phyloP scores from a whole-genome alignment of 2,329 filamentous ascomycete genomes.

The Fusarium newnesense region DNA sequence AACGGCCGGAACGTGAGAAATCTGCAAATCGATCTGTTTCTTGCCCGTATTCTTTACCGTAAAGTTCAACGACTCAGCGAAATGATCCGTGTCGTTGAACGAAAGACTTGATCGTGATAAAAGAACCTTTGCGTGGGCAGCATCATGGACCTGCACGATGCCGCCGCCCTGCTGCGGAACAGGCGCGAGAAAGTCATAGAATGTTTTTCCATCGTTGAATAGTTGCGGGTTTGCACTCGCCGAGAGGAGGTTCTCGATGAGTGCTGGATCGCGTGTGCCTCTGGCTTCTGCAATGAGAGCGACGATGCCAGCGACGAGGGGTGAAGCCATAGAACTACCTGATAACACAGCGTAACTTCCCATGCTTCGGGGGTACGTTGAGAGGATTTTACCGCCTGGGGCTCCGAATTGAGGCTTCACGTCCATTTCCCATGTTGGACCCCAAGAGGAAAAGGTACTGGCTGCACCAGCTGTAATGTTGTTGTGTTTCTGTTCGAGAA shows the following conservation, averaged over 20 bases:
- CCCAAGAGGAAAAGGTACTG: conserved; percentile 67
- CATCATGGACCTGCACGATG: conserved; percentile 68
- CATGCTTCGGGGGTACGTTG: conserved; percentile 60
- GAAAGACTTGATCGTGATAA: conserved; percentile 67
- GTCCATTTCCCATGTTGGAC: conserved; percentile 68
- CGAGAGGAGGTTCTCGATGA: conserved; percentile 61
- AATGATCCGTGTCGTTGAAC: conserved; percentile 73
- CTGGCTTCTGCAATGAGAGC: conserved; percentile 64
- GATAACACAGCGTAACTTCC: conserved; percentile 63
- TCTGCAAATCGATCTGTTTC: conserved; percentile 60
- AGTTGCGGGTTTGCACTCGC: conserved; percentile 60
- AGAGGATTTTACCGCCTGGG: conserved; percentile 67
- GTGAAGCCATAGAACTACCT: conserved; percentile 71
- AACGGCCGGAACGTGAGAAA: conserved; percentile 61
- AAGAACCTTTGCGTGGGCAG: conserved; percentile 63
- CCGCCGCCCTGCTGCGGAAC: conserved; percentile 70
- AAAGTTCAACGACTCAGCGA: conserved; percentile 60
- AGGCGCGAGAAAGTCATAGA: conserved; percentile 58
- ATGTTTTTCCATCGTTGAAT: conserved; percentile 57
- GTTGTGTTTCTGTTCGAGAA: conserved; percentile 53
- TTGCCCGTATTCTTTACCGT: conserved; percentile 65
- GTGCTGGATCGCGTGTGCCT: conserved; percentile 61
- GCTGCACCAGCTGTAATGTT: conserved; percentile 60
- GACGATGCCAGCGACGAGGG: conserved; percentile 64
- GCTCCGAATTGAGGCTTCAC: conserved; percentile 66